A percentile compares a stretch with the other conserved stretches of the same genome.
Conservation (phyloP, 306 rosid genomes). For the Casuarina equisetifolia region DNA sequence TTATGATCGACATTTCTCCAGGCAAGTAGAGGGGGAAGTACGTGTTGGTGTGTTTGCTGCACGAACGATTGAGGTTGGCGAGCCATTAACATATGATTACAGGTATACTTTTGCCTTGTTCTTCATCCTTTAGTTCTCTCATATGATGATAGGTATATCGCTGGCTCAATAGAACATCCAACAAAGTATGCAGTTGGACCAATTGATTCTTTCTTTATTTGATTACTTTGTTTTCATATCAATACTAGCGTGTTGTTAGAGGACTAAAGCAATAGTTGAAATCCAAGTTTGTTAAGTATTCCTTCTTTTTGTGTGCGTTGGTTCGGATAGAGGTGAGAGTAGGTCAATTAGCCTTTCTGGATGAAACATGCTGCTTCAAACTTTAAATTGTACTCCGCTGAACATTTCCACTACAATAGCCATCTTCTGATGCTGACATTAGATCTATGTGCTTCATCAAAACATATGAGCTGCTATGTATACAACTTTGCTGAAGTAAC, state of each 20-base stretch:
- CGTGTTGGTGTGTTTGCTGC: slow-evolving; percentile 88
- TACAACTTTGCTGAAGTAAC: background rate
- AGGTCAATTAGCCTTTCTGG: background rate
- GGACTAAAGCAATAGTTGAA: too few species aligned
- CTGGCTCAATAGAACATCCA: background rate
- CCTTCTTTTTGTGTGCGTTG: background rate
- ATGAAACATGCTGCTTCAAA: background rate
- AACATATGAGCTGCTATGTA: background rate
- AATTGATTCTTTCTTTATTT: background rate
- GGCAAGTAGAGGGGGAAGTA: slow-evolving; percentile 95
- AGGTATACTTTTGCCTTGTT: slow-evolving; percentile 46
- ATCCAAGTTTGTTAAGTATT: background rate
- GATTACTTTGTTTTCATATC: background rate
- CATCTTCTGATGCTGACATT: background rate
- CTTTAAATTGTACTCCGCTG: background rate
- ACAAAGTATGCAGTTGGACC: background rate
- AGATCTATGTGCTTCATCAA: background rate
- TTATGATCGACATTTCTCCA: slow-evolving; percentile 19
- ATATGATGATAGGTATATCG: background rate
- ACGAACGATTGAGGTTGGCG: slow-evolving; percentile 71
- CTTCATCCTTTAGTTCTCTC: slow-evolving; percentile 1
- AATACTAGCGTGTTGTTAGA: background rate
- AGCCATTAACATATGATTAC: slow-evolving; percentile 85
- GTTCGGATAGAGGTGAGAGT: background rate
- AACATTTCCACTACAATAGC: background rate